These are phyloP conservation scores for Barbatosphaeria neglecta DNA, from an alignment of 495 filamentous ascomycete species.

Conservation along the genomic window DNA sequence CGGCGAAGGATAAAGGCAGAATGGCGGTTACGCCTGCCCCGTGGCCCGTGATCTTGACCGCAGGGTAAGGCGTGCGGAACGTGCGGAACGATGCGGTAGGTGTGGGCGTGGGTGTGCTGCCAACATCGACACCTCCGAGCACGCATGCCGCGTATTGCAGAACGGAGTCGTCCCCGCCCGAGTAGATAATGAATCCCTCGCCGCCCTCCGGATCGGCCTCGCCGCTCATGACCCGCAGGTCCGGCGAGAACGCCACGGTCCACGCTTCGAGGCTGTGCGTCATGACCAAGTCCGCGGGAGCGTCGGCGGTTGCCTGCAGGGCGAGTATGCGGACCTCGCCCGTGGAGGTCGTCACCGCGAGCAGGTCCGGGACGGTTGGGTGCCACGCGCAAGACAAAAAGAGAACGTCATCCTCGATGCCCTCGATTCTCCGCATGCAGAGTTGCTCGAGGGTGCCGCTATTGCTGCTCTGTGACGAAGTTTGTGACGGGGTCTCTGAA, in stretches of 20 bases:
- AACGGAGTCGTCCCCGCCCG: conserved; percentile 58
- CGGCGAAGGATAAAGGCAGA: conserved; percentile 44
- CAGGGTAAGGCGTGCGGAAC: conserved; percentile 22
- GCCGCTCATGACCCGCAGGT: neutral
- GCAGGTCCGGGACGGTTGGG: conserved; percentile 31
- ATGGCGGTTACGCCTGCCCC: conserved; percentile 83
- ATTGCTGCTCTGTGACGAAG: too few species aligned
- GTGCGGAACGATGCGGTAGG: too few species aligned
- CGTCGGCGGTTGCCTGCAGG: conserved; percentile 26
- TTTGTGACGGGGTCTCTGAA: too few species aligned
- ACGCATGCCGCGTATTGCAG: conserved; percentile 22
- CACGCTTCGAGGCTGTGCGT: conserved; percentile 52
- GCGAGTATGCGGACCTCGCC: conserved; percentile 36
- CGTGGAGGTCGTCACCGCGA: conserved; percentile 60
- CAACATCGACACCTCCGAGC: conserved; percentile 3
- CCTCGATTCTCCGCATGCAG: conserved; percentile 14
- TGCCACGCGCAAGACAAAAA: conserved; percentile 65
- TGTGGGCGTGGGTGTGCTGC: conserved; percentile 13
- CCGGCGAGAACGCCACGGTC: conserved; percentile 45
- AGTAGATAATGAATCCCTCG: conserved; percentile 31
- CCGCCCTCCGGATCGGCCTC: neutral
- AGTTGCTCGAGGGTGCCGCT: conserved; percentile 18
- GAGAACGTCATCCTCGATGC: conserved; percentile 41
- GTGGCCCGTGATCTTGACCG: conserved; percentile 41
- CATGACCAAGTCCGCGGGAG: conserved; percentile 18